Percentiles rank a stretch among this genome's conserved stretches.
Evolutionary conservation across 208 protist species (phyloP).

Genomic region (Lotmaria passim): DNA sequence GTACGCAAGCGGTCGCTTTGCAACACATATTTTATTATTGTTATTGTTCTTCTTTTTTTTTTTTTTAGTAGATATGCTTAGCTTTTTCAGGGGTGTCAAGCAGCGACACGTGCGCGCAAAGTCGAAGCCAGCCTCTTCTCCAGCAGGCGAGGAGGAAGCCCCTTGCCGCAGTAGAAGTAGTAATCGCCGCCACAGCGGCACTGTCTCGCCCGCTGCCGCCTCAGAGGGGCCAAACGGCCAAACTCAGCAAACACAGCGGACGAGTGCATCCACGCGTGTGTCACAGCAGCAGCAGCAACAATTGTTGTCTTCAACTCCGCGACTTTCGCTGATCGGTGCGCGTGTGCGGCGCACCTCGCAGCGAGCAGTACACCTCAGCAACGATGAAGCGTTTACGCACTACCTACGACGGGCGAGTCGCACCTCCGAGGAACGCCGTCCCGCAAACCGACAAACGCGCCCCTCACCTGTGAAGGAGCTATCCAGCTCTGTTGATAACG

Average conservation of each 20-base stretch:
- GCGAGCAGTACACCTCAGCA: not conserved
- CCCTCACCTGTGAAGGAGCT: not conserved
- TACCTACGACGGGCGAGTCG: slow-evolving; percentile 4
- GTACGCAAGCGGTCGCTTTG: too few species aligned
- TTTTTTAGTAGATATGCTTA: not conserved
- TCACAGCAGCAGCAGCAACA: not conserved
- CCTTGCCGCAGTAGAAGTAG: not conserved
- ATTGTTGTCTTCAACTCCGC: not conserved
- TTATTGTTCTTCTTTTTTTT: not conserved
- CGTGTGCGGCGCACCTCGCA: not conserved
- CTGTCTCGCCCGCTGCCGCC: too few species aligned
- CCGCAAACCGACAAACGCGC: not conserved
- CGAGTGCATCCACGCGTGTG: not conserved
- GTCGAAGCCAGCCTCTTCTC: not conserved
- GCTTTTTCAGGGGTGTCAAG: slow-evolving; percentile 6
- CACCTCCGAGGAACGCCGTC: not conserved
- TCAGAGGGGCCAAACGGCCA: too few species aligned
- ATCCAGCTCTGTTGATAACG: not conserved
- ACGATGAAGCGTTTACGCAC: slow-evolving; percentile 8
- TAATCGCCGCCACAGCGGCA: not conserved
- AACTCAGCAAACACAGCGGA: not conserved
- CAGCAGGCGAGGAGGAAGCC: not conserved
- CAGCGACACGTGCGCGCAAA: not conserved
- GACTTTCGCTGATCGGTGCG: not conserved
- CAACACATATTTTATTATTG: not conserved